These are phyloP conservation scores for Fusarium hainanense DNA, from an alignment of 2,329 filamentous ascomycete genomes.

Conservation along the genomic window DNA sequence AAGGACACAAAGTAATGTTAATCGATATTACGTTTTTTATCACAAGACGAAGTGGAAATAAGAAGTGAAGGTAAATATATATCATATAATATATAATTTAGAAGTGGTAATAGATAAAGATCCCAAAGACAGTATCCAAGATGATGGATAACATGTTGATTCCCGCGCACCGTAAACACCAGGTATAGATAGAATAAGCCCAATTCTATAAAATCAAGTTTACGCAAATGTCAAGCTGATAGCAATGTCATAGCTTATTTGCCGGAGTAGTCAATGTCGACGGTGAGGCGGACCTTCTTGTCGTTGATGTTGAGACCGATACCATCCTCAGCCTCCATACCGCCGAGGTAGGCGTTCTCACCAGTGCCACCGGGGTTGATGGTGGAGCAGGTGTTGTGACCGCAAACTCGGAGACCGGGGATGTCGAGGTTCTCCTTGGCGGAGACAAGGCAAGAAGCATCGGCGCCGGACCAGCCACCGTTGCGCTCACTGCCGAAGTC, in stretches of 20 bases:
- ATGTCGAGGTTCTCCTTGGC: slow-evolving; percentile 42
- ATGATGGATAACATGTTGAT: slow-evolving; percentile 23
- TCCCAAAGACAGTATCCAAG: slow-evolving; percentile 39
- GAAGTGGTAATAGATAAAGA: slow-evolving; percentile 32
- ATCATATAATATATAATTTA: slow-evolving; percentile 38
- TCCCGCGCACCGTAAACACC: slow-evolving; percentile 42
- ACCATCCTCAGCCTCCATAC: slow-evolving; percentile 54
- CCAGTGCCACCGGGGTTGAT: slow-evolving; percentile 52
- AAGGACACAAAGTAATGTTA: rapidly evolving
- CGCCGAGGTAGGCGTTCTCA: slow-evolving; percentile 53
- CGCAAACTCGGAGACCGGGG: slow-evolving; percentile 54
- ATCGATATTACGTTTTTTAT: not conserved
- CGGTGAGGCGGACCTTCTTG: slow-evolving; percentile 45
- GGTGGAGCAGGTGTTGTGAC: slow-evolving; percentile 56
- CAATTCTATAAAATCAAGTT: slow-evolving; percentile 40
- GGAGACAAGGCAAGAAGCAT: slow-evolving; percentile 62
- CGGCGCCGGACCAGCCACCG: slow-evolving; percentile 61
- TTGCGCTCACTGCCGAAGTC: slow-evolving; percentile 61
- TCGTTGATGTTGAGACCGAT: slow-evolving; percentile 54
- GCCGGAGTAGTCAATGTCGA: slow-evolving; percentile 49
- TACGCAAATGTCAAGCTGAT: not conserved
- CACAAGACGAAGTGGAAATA: not conserved
- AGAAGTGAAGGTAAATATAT: slow-evolving; percentile 44
- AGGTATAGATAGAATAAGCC: slow-evolving; percentile 40
- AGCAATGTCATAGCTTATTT: slow-evolving; percentile 5